These are phyloP conservation scores for Lentinula aciculospora DNA, from an alignment of 768 basidiomycete genomes.

Conservation along the genomic window DNA sequence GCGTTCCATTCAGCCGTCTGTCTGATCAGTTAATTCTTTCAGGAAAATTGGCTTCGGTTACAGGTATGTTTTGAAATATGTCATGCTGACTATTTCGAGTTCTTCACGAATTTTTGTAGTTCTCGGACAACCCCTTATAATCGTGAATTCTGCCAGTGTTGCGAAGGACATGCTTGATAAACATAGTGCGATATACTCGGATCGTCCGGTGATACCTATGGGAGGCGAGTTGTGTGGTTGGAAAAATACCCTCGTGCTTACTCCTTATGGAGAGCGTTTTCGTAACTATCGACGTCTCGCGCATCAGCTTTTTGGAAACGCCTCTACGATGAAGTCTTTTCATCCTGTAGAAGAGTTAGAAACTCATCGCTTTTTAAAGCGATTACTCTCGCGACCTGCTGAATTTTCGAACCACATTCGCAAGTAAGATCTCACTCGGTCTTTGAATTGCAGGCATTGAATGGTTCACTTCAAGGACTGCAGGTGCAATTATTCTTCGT, in stretches of 20 bases:
- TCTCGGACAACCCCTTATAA: slow-evolving; percentile 28
- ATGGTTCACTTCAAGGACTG: slow-evolving; percentile 21
- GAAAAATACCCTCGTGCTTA: slow-evolving; percentile 4
- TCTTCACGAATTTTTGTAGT: slow-evolving; percentile 11
- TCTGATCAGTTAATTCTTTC: not conserved
- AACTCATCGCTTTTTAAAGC: slow-evolving; percentile 31
- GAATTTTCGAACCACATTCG: slow-evolving; percentile 27
- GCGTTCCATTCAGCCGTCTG: not conserved
- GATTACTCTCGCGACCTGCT: slow-evolving; percentile 28
- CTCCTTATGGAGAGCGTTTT: slow-evolving; percentile 33
- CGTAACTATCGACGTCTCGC: slow-evolving; percentile 35
- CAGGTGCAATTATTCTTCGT: slow-evolving; percentile 37
- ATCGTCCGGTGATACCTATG: slow-evolving; percentile 25
- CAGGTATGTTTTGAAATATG: not conserved
- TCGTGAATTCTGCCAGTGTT: slow-evolving; percentile 22
- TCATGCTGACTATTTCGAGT: not conserved
- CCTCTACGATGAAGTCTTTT: slow-evolving; percentile 30
- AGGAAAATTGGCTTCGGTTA: slow-evolving; percentile 2
- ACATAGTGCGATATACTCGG: slow-evolving; percentile 35
- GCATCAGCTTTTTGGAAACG: slow-evolving; percentile 35
- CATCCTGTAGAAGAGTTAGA: slow-evolving; percentile 32
- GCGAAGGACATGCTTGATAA: slow-evolving; percentile 35
- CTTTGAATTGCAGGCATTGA: not conserved
- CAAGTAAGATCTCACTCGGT: slow-evolving; percentile 21
- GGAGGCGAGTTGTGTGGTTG: slow-evolving; percentile 13